phyloP scores from a whole-genome alignment of 192 early-diverging fungal species.

The Rhizophagus sp. region DNA sequence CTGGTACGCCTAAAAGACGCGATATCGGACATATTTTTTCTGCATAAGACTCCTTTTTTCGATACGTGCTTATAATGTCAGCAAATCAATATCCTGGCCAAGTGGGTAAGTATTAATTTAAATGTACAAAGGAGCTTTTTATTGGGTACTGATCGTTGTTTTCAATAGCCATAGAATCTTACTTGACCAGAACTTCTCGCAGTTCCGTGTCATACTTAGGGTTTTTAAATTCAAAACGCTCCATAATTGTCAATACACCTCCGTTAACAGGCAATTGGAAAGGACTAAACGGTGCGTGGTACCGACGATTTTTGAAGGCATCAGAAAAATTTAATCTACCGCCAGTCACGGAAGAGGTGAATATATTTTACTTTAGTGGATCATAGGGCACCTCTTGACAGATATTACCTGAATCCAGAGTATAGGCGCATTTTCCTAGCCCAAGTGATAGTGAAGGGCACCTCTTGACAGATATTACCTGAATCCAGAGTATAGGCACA shows the following conservation, averaged over 20 bases:
- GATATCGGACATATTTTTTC: no score
- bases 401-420: slow-evolving; percentile 15
- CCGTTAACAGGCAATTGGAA: background rate
- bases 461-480: slow-evolving; percentile 25
- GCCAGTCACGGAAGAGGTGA: background rate
- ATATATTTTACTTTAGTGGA: background rate
- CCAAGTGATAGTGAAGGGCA: slow-evolving; percentile 16
- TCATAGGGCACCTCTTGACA: slow-evolving; percentile 17
- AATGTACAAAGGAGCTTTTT: no score
- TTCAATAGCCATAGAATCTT: no score
- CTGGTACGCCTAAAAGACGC: no score
- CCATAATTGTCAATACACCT: background rate
- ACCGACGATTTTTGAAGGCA: background rate
- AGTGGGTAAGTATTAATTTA: no score
- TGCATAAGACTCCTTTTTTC: no score
- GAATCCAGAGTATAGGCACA: slow-evolving; percentile 20
- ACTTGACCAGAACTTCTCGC: no score
- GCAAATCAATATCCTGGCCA: no score
- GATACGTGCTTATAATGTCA: no score
- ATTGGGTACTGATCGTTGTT: no score
- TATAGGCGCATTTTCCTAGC: slow-evolving; percentile 21
- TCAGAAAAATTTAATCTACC: background rate
- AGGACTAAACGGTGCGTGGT: slow-evolving; percentile 2
- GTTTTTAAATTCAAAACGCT: background rate
- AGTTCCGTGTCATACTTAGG: background rate